Evolutionary conservation across 306 rosid genomes (phyloP), one percentile per base, ranked within the genome.

Genomic region (Luffa aegyptiaca): DNA sequence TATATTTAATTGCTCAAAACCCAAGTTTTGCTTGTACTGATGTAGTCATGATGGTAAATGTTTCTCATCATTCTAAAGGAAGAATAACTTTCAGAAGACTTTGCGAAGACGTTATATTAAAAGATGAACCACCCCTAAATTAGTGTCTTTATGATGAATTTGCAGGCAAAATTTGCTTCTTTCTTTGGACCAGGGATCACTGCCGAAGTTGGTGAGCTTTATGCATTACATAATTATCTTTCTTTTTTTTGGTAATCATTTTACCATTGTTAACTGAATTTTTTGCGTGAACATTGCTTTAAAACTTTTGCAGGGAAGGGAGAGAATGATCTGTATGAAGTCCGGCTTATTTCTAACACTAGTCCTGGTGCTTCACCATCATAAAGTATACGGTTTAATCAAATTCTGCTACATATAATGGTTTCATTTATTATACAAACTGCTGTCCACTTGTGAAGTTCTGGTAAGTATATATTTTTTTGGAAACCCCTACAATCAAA

Each of bases 111-210:
- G 11, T 73, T 36, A 72, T 72, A 26, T 33, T 45, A 10, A 37
- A 18, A 71, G 20, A 21, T 62, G 36, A 81, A 44, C 85, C 82
- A 68, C 75, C 56, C 76, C 82, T 80, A 69, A 77, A 46, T 58
- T 55, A 53, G 53, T 21, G 2, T 56, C 57, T 66, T 86, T 61
- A 56, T 33, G 11, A 79, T 10, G 12, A 80, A 80, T 69, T 65
- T 86, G 45, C 75, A 95, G 98, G 97, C 90, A 62, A 95, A 92
- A 82, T 91, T 95, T 82, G 7, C 97, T 76, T 95, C 98, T 58
- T 95, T 92, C 88, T 95, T 95, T 83, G 98, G 98, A 76, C 97
- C 99, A 49, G 97, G 96, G 80, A 86, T 95, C 70, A 83, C 93
- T 36, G 97, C 99, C n/a, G 97, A 93, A 90, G 79, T 93, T 36